Evolutionary conservation across 106 monocot genomes (phyloP).

Genomic region (Cymbidium sinense): DNA sequence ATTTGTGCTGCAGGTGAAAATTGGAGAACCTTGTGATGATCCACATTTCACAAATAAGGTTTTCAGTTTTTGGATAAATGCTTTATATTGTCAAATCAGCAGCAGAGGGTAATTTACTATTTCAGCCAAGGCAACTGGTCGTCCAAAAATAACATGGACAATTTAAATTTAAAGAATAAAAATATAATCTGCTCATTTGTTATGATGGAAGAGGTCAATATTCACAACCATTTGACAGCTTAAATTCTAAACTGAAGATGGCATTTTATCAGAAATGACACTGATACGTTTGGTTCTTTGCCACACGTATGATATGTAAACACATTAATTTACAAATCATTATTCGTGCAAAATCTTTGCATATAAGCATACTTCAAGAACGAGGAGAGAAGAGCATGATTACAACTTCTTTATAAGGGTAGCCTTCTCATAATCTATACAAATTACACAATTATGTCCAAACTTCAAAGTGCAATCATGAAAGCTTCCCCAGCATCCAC

Average conservation of each 20-base stretch:
- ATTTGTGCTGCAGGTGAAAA: slow-evolving; percentile 63
- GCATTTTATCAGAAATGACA: not conserved
- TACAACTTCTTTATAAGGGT: not conserved
- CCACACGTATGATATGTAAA: not conserved
- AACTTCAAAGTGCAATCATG: not conserved
- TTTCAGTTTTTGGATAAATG: not conserved
- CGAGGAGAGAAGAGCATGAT: not conserved
- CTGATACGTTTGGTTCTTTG: not conserved
- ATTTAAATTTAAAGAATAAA: not conserved
- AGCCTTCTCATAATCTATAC: not conserved
- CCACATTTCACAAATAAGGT: not conserved
- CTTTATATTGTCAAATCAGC: not conserved
- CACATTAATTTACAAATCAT: not conserved
- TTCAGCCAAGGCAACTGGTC: not conserved
- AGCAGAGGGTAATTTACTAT: not conserved
- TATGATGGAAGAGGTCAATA: not conserved
- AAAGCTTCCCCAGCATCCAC: not conserved
- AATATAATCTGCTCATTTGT: not conserved
- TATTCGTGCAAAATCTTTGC: not conserved
- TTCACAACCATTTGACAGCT: not conserved
- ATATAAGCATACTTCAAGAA: not conserved
- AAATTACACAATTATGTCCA: not conserved
- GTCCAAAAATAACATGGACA: not conserved
- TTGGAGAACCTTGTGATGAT: not conserved
- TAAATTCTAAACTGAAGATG: not conserved